Evolutionary conservation across 768 basidiomycete species (phyloP).

Genomic region (Rhodotorula taiwanensis): DNA sequence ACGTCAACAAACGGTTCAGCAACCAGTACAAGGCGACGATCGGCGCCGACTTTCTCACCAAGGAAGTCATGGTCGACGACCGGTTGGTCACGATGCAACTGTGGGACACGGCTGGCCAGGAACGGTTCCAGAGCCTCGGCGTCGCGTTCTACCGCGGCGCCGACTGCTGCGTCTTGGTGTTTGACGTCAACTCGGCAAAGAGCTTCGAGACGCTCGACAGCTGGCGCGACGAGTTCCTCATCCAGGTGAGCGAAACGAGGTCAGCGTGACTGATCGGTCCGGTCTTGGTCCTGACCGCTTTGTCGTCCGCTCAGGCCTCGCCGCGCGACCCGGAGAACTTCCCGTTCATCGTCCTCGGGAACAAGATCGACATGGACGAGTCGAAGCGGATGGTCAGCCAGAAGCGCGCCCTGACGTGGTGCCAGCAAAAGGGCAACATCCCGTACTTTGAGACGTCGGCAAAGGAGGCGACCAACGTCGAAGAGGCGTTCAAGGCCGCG

Average conservation of each 20-base stretch:
- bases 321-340: slow-evolving; percentile 99
- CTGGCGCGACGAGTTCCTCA: slow-evolving; percentile 98
- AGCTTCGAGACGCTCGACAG: slow-evolving; percentile 97
- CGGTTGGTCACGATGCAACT: slow-evolving; percentile 96
- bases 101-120: slow-evolving; percentile 99
- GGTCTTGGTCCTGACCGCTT: no score
- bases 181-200: slow-evolving; percentile 97
- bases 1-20: slow-evolving; percentile 98
- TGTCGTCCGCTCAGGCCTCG: slow-evolving; percentile 90
- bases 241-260: slow-evolving; percentile 48
- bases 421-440: slow-evolving; percentile 98
- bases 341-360: slow-evolving; percentile 97
- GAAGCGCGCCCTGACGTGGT: slow-evolving; percentile 99
- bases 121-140: slow-evolving; percentile 97
- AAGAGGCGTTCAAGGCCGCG: slow-evolving; percentile 98
- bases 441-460: slow-evolving; percentile 99
- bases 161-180: slow-evolving; percentile 97
- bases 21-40: slow-evolving; percentile 99
- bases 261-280: no score
- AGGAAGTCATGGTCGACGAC: slow-evolving; percentile 98
- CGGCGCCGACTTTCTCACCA: slow-evolving; percentile 93
- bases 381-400: slow-evolving; percentile 97
- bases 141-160: slow-evolving; percentile 99
- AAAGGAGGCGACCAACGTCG: slow-evolving; percentile 99
- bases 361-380: slow-evolving; percentile 99